Percentiles rank a stretch among this genome's conserved stretches.
phyloP scores from a whole-genome alignment of 2,329 filamentous ascomycete species.

The Fusarium brachygibbosum region DNA sequence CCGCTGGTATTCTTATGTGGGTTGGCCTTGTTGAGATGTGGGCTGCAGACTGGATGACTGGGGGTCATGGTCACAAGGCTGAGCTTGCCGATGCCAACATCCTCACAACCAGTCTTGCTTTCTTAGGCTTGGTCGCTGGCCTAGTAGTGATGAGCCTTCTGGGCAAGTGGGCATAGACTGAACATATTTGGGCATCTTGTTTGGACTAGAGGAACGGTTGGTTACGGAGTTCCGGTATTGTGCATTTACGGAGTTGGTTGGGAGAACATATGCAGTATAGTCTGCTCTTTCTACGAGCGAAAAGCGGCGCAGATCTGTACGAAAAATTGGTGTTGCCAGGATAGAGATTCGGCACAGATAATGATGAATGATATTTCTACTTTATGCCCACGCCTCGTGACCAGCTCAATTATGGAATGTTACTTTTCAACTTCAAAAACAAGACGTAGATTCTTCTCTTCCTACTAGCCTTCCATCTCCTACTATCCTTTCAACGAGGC shows the following conservation, averaged over 20 bases:
- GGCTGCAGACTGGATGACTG: slow-evolving; percentile 78
- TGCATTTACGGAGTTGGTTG: slow-evolving; percentile 31
- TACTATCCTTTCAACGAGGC: neutral
- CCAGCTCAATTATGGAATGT: neutral
- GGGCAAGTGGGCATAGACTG: slow-evolving; percentile 78
- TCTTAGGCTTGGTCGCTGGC: slow-evolving; percentile 69
- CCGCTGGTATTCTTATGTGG: slow-evolving; percentile 83
- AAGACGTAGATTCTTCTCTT: neutral
- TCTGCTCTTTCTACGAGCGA: slow-evolving; percentile 8
- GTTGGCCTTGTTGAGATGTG: slow-evolving; percentile 85
- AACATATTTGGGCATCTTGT: neutral
- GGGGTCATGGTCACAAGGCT: slow-evolving; percentile 54
- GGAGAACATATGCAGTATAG: slow-evolving; percentile 10
- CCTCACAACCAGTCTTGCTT: slow-evolving; percentile 63
- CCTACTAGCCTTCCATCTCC: neutral
- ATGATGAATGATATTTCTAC: slow-evolving; percentile 13
- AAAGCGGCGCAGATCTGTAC: slow-evolving; percentile 13
- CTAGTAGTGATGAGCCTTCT: slow-evolving; percentile 78
- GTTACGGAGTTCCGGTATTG: slow-evolving; percentile 20
- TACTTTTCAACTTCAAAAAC: neutral
- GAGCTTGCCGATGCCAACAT: slow-evolving; percentile 68
- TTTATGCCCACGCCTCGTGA: neutral
- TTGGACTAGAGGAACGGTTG: slow-evolving; percentile 4
- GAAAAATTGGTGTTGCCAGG: slow-evolving; percentile 18
- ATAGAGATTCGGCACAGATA: slow-evolving; percentile 14